phyloP scores from a whole-genome alignment of 768 basidiomycete genomes.

The Calocybe cyanea region DNA sequence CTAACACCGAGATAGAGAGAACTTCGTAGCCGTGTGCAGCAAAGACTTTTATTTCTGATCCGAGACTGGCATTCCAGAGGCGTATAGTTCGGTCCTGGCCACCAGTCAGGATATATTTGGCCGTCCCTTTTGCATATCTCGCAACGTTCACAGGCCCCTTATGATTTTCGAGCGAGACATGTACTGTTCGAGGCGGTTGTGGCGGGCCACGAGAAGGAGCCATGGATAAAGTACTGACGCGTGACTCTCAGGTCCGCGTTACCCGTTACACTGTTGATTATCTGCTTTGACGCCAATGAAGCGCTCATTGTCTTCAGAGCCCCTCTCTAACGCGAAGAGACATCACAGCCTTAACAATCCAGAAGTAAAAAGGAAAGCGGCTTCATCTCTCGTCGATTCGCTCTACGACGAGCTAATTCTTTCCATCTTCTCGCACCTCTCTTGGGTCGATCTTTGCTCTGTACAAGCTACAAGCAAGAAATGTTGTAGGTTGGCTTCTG shows the following conservation, averaged over 20 bases:
- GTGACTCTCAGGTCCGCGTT: not conserved
- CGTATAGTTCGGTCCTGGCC: conserved; percentile 87
- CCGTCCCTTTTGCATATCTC: conserved; percentile 85
- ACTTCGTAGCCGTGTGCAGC: conserved; percentile 95
- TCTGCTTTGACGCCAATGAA: conserved; percentile 24
- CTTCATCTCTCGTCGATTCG: conserved; percentile 45
- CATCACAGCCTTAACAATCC: conserved; percentile 26
- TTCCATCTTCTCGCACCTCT: conserved; percentile 68
- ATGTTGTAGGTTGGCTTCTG: conserved; percentile 63
- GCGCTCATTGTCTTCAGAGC: conserved; percentile 42
- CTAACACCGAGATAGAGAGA: conserved; percentile 84
- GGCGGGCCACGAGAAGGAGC: conserved; percentile 50
- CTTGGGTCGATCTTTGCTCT: conserved; percentile 63
- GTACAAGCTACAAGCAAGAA: conserved; percentile 59
- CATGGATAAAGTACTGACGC: conserved; percentile 27
- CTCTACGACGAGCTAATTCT: conserved; percentile 77
- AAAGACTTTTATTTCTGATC: conserved; percentile 89
- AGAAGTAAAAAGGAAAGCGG: not conserved
- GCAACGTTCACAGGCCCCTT: conserved; percentile 88
- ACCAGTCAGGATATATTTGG: conserved; percentile 90
- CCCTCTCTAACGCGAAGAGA: conserved; percentile 59
- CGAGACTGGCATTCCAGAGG: conserved; percentile 86
- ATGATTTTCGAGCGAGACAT: conserved; percentile 61
- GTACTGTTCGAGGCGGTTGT: conserved; percentile 55
- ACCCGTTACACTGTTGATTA: no score